These are phyloP conservation scores for Amanita subjunquillea DNA, from an alignment of 768 basidiomycete genomes.

Conservation along the genomic window DNA sequence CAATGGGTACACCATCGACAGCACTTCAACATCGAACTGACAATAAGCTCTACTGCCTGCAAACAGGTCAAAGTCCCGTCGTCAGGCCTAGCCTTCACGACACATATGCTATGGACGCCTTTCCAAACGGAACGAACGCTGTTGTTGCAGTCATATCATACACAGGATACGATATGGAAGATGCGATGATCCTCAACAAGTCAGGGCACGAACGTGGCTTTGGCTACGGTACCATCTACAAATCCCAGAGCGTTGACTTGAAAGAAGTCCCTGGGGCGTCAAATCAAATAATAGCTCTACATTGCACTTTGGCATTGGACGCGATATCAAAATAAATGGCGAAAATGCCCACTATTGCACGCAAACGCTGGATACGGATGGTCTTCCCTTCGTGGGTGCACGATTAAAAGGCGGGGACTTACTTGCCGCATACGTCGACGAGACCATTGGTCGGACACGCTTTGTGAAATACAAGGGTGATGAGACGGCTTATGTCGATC, in stretches of 20 bases:
- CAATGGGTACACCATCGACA: slow-evolving; percentile 97
- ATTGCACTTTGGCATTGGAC: slow-evolving; percentile 85
- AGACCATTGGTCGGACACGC: slow-evolving; percentile 70
- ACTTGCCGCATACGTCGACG: slow-evolving; percentile 81
- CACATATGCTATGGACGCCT: slow-evolving; percentile 95
- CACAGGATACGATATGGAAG: slow-evolving; percentile 99
- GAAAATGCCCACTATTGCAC: slow-evolving; percentile 33
- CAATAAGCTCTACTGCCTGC: slow-evolving; percentile 95
- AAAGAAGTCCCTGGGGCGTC: slow-evolving; percentile 66
- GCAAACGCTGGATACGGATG: slow-evolving; percentile 67
- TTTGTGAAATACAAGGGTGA: slow-evolving; percentile 97
- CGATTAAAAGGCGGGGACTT: slow-evolving; percentile 65
- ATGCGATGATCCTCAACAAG: slow-evolving; percentile 99
- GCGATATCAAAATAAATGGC: slow-evolving; percentile 49
- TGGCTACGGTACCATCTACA: slow-evolving; percentile 93
- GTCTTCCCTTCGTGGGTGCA: slow-evolving; percentile 72
- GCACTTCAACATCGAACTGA: slow-evolving; percentile 88
- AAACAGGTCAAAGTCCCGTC: slow-evolving; percentile 90
- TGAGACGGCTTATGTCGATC: slow-evolving; percentile 81
- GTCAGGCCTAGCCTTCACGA: slow-evolving; percentile 90
- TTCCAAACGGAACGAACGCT: slow-evolving; percentile 97
- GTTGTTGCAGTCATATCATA: slow-evolving; percentile 99
- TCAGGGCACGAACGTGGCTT: slow-evolving; percentile 98
- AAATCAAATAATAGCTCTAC: slow-evolving; percentile 43
- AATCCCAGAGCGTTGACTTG: slow-evolving; percentile 85